Evolutionary conservation across 2,329 filamentous ascomycete species (phyloP), one percentile per base, ranked within the genome.

Genomic region (Cladobotryum protrusum): DNA sequence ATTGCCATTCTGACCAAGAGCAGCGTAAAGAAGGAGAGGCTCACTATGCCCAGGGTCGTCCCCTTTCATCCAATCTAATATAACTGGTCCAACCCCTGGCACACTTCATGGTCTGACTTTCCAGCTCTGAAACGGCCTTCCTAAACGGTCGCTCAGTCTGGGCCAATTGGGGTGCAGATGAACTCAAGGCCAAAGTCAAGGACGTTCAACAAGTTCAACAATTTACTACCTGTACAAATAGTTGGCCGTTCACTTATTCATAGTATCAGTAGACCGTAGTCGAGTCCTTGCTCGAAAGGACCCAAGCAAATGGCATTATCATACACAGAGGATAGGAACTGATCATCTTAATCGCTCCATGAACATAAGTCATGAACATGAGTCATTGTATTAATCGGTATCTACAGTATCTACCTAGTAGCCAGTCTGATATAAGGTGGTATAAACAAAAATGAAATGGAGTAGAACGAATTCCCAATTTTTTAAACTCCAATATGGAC

Each of bases 91-190:
- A 52, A 43, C 66, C 76, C 9, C 63, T 72, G 1, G 71, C 61
- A 0, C 60, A 69, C 50, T 77, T 76, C 54, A 50, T 60, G 4
- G 64, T 76, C 9, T 77, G 74, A 73, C 57, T 72, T 19, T 63
- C 69, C 0, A 70, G 67, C 20, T 56, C 67, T 1, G 72, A 78
- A 55, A 73, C 75, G 0, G 57, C 54, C 5, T 78, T 79, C 54
- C 56, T 79, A 20, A 72, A 68, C 39, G 65, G 69, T 2, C 72
- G 71, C 41, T 71, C 71, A 17, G 59, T 77, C 0, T 78, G 72
- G 69, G 65, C 69, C 14, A 72, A 73, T 24, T 79, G 74, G 75
- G 77, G 79, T 59, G 67, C 77, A 1, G 66, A 73, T 40, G 75
- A 78, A 55, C 64, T 79, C 35, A 71, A 72, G 57, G 60, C 62